These are phyloP conservation scores for Aureobasidium sp. DNA, from an alignment of 2,329 filamentous ascomycete species.

Conservation along the genomic window DNA sequence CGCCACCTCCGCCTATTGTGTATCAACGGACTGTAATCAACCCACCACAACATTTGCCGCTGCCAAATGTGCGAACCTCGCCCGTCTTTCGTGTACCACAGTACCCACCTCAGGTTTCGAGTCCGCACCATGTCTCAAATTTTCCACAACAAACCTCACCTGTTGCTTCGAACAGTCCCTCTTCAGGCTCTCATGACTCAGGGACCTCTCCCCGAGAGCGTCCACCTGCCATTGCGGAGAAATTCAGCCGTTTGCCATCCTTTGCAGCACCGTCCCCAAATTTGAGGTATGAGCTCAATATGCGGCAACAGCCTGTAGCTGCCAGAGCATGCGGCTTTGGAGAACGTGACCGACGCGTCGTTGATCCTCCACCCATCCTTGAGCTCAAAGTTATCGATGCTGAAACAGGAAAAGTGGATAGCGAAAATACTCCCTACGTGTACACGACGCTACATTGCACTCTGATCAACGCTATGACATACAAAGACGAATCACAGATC, in stretches of 20 bases:
- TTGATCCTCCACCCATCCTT: conserved; percentile 78
- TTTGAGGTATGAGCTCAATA: conserved; percentile 44
- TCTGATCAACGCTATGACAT: conserved; percentile 63
- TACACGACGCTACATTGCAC: conserved; percentile 58
- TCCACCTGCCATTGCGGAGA: conserved; percentile 22
- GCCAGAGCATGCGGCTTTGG: conserved; percentile 78
- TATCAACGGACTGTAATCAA: conserved; percentile 15
- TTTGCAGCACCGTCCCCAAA: conserved; percentile 21
- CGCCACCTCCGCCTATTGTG: conserved; percentile 9
- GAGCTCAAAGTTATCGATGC: conserved; percentile 60
- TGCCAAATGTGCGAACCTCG: conserved; percentile 13
- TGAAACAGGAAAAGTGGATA: conserved; percentile 40
- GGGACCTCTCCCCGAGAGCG: conserved; percentile 23
- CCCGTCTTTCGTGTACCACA: conserved; percentile 12
- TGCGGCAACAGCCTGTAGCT: conserved; percentile 72
- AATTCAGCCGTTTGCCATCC: conserved; percentile 24
- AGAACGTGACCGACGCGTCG: conserved; percentile 71
- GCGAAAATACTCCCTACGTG: conserved; percentile 57
- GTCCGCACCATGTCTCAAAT: background rate
- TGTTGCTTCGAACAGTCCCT: conserved; percentile 20
- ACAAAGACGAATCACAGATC: conserved; percentile 58
- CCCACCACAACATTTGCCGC: conserved; percentile 16
- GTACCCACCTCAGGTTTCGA: conserved; percentile 6
- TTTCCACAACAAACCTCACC: conserved; percentile 19
- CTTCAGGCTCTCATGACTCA: conserved; percentile 20